phyloP scores from a whole-genome alignment of 129 eudicot species.

The Silybum marianum region DNA sequence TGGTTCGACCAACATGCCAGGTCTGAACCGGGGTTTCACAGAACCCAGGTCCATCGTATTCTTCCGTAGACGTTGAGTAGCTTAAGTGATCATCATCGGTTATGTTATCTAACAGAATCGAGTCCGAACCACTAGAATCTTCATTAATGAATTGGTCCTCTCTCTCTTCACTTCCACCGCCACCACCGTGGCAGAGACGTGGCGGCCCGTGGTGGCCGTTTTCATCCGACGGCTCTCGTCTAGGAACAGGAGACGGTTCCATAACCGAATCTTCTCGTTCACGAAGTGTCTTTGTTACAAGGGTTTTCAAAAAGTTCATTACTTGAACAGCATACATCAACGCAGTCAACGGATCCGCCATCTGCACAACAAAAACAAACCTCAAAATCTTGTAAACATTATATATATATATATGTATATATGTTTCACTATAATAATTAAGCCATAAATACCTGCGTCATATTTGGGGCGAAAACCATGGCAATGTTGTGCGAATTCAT shows the following conservation, averaged over 20 bases:
- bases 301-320: constrained; percentile 75
- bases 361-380: constrained; percentile 39
- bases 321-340: constrained; percentile 32
- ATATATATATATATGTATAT: too few relatives aligned
- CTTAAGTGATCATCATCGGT: constrained; percentile 43
- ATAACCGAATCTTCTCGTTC: constrained; percentile 51
- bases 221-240: constrained; percentile 45
- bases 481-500: constrained; percentile 76
- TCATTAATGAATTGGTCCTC: constrained; percentile 23
- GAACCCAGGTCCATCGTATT: constrained; percentile 37
- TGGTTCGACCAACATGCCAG: constrained; percentile 2
- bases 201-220: constrained; percentile 53
- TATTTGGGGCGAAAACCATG: constrained; percentile 82
- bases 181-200: constrained; percentile 27
- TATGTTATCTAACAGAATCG: constrained; percentile 18
- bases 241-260: constrained; percentile 39
- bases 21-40: constrained; percentile 35
- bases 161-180: constrained; percentile 5
- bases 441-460: constrained; percentile 96
- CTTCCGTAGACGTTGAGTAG: constrained; percentile 39
- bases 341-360: constrained; percentile 44
- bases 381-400: background rate
- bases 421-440: too few relatives aligned
- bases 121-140: constrained; percentile 41
- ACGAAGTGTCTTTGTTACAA: constrained; percentile 50